Evolutionary conservation across 2,329 filamentous ascomycete species (phyloP), one percentile per base, ranked within the genome.

Genomic region (Cryphonectria nitschkei): DNA sequence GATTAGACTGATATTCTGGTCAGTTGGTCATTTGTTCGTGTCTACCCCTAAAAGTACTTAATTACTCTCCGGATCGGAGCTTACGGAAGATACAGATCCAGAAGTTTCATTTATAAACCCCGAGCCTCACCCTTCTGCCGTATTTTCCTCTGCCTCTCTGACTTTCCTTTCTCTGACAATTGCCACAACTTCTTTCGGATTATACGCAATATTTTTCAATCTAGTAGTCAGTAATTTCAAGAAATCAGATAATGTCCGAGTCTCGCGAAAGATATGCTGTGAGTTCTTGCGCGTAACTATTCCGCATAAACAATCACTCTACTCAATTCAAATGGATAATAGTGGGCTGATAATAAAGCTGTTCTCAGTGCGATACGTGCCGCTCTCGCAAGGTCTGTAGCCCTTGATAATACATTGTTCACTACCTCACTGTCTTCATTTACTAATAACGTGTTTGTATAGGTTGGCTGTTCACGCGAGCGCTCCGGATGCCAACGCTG

Each of bases 381-480:
- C 63, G 29, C 41, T 65, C 63, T 32, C 63, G 63, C 13, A 65
- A 65, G 63, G 63, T 65, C n/a, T 19, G n/a, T n/a, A 16, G 7
- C 13, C 13, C 39, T 16, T n/a, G 3, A 13, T 3, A 26, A 22
- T 11, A 14, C 26, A 22, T 9, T 46, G 1, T 9, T 26, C 6
- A 2, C 2, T 29, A 43, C 61, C 37, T 26, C n/a, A 43, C 9
- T 4, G 14, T 46, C 13, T 46, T 26, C 39, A 3, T 43, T 4
- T 41, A n/a, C 19, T 26, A 29, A 29, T 62, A 13, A 41, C 19
- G 39, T 43, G 52, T 29, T n/a, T 1, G 4, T n/a, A 16, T 14
- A 68, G 67, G 56, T 68, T n/a, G 67, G n/a, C 26, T 68, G 67
- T 19, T 50, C 67, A 11, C 67, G 67, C 56, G 39, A 68, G 34